Evolutionary conservation across 805 yeast genomes (phyloP).

Genomic region (Ogataea nonfermentans): DNA sequence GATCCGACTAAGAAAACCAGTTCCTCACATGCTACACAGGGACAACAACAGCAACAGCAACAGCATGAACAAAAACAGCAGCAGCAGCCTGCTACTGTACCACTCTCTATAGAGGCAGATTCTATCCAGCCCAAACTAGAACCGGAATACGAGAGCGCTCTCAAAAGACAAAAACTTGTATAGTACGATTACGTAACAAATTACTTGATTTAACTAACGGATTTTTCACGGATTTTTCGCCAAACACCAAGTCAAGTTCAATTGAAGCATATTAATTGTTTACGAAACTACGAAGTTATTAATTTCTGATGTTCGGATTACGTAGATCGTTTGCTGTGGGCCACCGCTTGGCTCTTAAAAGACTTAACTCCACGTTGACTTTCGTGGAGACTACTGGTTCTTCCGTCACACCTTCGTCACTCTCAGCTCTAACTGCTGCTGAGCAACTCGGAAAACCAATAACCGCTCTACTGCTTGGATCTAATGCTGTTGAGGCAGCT

Average conservation of each 20-base stretch:
- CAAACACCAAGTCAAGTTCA: background rate
- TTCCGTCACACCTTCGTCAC: constrained; percentile 60
- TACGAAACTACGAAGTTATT: too few relatives aligned
- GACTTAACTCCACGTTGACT: constrained; percentile 71
- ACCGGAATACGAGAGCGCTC: constrained; percentile 14
- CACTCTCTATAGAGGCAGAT: constrained; percentile 2
- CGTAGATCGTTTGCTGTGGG: constrained; percentile 5
- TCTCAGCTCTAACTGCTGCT: constrained; percentile 79
- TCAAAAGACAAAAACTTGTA: constrained; percentile 15
- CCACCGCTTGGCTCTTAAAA: constrained; percentile 18
- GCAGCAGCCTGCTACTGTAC: constrained; percentile 1
- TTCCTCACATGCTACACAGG: constrained; percentile 1
- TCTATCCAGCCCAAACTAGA: constrained; percentile 4
- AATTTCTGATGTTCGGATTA: constrained; percentile 7
- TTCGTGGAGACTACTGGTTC: constrained; percentile 64
- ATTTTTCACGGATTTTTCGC: constrained; percentile 2
- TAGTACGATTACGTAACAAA: constrained; percentile 6
- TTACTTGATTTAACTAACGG: too few relatives aligned
- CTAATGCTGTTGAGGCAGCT: constrained; percentile 51
- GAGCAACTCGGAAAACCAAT: constrained; percentile 70
- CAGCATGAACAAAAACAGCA: too few relatives aligned
- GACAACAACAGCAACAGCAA: too few relatives aligned
- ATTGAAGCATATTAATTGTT: too few relatives aligned
- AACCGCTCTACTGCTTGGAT: constrained; percentile 74
- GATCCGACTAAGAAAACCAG: constrained; percentile 14